Percentiles rank a stretch among this genome's conserved stretches.
Conservation (phyloP, 1,139 yeast genomes). For the Diutina siamensis region DNA sequence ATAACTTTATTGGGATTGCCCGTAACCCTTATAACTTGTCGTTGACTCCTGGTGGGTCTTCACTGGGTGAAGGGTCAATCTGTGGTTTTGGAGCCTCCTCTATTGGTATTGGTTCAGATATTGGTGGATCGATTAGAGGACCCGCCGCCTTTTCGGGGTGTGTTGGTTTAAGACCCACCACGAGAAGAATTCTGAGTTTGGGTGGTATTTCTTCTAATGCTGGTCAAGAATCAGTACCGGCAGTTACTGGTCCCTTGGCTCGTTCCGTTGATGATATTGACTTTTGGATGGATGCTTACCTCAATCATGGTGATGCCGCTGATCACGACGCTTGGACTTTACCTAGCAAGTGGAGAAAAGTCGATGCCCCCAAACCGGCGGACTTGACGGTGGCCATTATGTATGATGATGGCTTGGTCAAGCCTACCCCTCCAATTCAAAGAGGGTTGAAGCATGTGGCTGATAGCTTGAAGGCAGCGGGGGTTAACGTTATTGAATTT, state of each 20-base stretch:
- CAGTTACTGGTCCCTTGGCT: slow-evolving; percentile 55
- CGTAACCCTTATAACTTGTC: slow-evolving; percentile 29
- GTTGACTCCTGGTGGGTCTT: slow-evolving; percentile 48
- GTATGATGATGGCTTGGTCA: slow-evolving; percentile 12
- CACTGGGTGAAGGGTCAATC: slow-evolving; percentile 70
- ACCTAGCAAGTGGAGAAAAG: slow-evolving; percentile 10
- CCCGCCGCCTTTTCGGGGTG: slow-evolving; percentile 67
- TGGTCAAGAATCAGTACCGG: slow-evolving; percentile 36
- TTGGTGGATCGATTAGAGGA: slow-evolving; percentile 68
- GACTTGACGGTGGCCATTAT: slow-evolving; percentile 45
- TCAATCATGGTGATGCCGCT: slow-evolving; percentile 36
- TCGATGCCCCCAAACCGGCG: slow-evolving; percentile 28
- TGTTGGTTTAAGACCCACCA: slow-evolving; percentile 59
- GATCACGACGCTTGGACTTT: slow-evolving; percentile 9
- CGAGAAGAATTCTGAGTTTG: slow-evolving; percentile 41
- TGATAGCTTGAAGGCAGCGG: slow-evolving; percentile 9
- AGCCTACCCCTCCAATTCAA: slow-evolving; percentile 12
- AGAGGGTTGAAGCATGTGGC: slow-evolving; percentile 10
- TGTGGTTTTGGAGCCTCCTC: slow-evolving; percentile 55
- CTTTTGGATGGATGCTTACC: slow-evolving; percentile 44
- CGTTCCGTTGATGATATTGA: slow-evolving; percentile 53
- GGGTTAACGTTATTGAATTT: slow-evolving; percentile 19
- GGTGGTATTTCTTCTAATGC: slow-evolving; percentile 45
- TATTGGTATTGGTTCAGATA: slow-evolving; percentile 65
- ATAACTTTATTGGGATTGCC: slow-evolving; percentile 28